Percentiles rank a stretch among this genome's conserved stretches.
Evolutionary conservation across 2,329 filamentous ascomycete species (phyloP).

Genomic region (Aspergillus pseudonomiae): DNA sequence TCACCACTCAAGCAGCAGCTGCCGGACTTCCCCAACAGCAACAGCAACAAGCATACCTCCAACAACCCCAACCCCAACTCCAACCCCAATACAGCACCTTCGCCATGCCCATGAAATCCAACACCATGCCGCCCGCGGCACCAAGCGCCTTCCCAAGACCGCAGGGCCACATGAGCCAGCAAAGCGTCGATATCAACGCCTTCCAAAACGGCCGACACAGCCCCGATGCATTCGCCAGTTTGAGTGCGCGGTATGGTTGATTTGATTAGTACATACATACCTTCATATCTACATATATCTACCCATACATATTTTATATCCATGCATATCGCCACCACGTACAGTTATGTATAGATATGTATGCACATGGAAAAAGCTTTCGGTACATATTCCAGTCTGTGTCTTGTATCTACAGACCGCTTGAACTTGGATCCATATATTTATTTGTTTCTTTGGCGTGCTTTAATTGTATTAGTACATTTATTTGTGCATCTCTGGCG

Average conservation of each 20-base stretch:
- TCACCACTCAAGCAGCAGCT: not conserved
- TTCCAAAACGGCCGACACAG: slow-evolving; percentile 53
- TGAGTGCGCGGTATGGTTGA: slow-evolving; percentile 50
- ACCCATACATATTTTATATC: not conserved
- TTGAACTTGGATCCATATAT: not conserved
- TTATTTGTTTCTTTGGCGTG: slow-evolving; percentile 1
- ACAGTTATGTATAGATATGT: not conserved
- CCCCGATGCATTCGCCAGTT: slow-evolving; percentile 54
- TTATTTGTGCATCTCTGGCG: not conserved
- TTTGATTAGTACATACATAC: not conserved
- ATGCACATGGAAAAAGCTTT: not conserved
- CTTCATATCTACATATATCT: not conserved
- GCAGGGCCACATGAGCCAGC: slow-evolving; percentile 49
- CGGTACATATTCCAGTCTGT: not conserved
- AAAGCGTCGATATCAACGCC: slow-evolving; percentile 52
- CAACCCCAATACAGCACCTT: slow-evolving; percentile 11
- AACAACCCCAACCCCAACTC: slow-evolving; percentile 13
- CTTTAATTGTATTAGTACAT: slow-evolving; percentile 1
- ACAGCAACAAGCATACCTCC: slow-evolving; percentile 11
- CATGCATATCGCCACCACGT: not conserved
- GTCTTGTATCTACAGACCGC: not conserved
- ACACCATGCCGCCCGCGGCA: slow-evolving; percentile 16
- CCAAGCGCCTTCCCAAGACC: slow-evolving; percentile 19
- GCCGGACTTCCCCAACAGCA: slow-evolving; percentile 6
- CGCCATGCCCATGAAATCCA: slow-evolving; percentile 17